These are phyloP conservation scores for thale cress (Arabidopsis thaliana) DNA, from an alignment of 345 rosid species.

Conservation along the genomic window DNA sequence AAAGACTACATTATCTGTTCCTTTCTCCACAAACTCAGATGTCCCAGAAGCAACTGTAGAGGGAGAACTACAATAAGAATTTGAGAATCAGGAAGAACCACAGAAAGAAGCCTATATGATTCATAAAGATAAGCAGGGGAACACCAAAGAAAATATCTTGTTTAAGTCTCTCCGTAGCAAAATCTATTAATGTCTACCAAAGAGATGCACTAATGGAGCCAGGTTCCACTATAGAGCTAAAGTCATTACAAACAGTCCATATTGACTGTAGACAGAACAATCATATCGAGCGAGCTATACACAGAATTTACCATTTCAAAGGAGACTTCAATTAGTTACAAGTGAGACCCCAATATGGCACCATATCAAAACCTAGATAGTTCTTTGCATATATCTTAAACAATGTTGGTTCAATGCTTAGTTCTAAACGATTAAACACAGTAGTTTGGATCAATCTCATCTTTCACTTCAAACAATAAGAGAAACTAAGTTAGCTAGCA, in stretches of 20 bases:
- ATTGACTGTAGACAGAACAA: not conserved
- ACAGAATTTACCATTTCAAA: not conserved
- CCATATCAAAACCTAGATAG: not conserved
- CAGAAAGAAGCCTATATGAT: conserved; percentile 2
- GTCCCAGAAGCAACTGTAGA: conserved; percentile 61
- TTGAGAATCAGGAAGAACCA: conserved; percentile 36
- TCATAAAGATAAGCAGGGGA: not conserved
- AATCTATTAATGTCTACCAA: not conserved
- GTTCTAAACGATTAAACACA: not conserved
- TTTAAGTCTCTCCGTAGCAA: not conserved
- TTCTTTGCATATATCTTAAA: not conserved
- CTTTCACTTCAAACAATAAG: not conserved
- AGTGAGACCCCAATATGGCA: not conserved
- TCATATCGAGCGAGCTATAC: not conserved
- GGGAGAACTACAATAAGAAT: conserved; percentile 39
- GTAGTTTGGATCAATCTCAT: not conserved
- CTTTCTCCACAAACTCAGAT: conserved; percentile 89
- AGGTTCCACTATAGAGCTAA: not conserved
- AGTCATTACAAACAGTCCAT: not conserved
- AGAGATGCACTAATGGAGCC: not conserved
- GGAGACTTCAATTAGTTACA: not conserved
- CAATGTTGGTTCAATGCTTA: not conserved
- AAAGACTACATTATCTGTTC: conserved; percentile 77
- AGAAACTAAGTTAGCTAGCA: not conserved
- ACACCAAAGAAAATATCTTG: not conserved